Conservation (phyloP, 148 eudicot genomes). For the Beta vulgaris region DNA sequence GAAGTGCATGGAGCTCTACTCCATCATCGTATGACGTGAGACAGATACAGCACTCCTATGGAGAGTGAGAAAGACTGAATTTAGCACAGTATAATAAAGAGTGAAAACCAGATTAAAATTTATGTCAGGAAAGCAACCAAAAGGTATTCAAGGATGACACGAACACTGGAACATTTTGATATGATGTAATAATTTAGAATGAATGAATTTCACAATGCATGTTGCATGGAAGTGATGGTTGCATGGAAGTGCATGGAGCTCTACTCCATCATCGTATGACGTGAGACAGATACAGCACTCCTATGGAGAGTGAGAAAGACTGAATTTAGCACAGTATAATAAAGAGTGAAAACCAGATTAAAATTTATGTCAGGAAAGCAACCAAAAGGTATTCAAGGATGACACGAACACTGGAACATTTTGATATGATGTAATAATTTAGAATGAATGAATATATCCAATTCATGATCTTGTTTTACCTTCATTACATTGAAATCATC, state of each 20-base stretch:
- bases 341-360: too few relatives aligned
- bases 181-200: too few relatives aligned
- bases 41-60: constrained; percentile 92
- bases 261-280: constrained; percentile 73
- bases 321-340: not conserved
- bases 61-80: constrained; percentile 1
- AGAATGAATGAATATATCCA: not conserved
- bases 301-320: constrained; percentile 30
- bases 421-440: too few relatives aligned
- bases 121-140: too few relatives aligned
- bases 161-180: too few relatives aligned
- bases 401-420: not conserved
- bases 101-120: too few relatives aligned
- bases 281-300: constrained; percentile 93
- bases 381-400: not conserved
- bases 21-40: constrained; percentile 79
- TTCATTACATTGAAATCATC: not conserved
- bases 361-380: not conserved
- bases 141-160: too few relatives aligned
- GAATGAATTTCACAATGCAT: constrained; percentile 86
- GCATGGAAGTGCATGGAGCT: constrained; percentile 83
- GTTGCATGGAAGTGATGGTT: constrained; percentile 81
- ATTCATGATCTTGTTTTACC: not conserved
- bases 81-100: not conserved
- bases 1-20: constrained; percentile 72